Conservation (phyloP, 2,329 filamentous ascomycete species). For the Paramyrothecium roridum region DNA sequence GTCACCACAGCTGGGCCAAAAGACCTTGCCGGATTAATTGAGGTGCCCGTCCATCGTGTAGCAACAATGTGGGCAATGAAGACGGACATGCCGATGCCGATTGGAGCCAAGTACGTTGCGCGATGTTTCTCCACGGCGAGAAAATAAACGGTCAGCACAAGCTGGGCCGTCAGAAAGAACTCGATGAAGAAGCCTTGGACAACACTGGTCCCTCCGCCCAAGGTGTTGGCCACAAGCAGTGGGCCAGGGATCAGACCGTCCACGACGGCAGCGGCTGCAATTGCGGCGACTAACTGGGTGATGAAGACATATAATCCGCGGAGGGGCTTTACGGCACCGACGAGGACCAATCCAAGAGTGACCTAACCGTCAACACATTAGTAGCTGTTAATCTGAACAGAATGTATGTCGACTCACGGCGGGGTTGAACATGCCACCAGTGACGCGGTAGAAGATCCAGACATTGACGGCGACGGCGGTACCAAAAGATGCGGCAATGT, state of each 20-base stretch:
- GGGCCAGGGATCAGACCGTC: conserved; percentile 55
- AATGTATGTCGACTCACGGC: conserved; percentile 31
- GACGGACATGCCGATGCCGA: conserved; percentile 69
- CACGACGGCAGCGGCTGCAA: conserved; percentile 56
- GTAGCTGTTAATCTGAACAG: neutral
- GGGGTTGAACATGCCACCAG: conserved; percentile 49
- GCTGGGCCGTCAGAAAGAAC: conserved; percentile 61
- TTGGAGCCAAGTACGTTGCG: conserved; percentile 66
- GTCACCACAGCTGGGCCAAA: conserved; percentile 45
- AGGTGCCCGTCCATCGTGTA: conserved; percentile 44
- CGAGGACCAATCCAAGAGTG: conserved; percentile 58
- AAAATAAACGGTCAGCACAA: conserved; percentile 66
- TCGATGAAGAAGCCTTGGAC: conserved; percentile 64
- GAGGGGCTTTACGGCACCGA: conserved; percentile 51
- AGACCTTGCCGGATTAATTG: conserved; percentile 48
- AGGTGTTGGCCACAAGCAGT: conserved; percentile 52
- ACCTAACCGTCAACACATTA: conserved; percentile 24
- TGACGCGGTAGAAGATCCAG: conserved; percentile 55
- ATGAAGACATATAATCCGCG: conserved; percentile 50
- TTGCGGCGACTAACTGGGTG: conserved; percentile 56
- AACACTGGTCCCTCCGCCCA: conserved; percentile 47
- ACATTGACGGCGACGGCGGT: conserved; percentile 49
- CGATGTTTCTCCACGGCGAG: conserved; percentile 72
- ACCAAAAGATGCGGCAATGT: conserved; percentile 48
- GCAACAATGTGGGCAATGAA: conserved; percentile 55